These are phyloP conservation scores for Kazachstania sp. DNA, from an alignment of 1,139 yeast genomes.

Conservation along the genomic window DNA sequence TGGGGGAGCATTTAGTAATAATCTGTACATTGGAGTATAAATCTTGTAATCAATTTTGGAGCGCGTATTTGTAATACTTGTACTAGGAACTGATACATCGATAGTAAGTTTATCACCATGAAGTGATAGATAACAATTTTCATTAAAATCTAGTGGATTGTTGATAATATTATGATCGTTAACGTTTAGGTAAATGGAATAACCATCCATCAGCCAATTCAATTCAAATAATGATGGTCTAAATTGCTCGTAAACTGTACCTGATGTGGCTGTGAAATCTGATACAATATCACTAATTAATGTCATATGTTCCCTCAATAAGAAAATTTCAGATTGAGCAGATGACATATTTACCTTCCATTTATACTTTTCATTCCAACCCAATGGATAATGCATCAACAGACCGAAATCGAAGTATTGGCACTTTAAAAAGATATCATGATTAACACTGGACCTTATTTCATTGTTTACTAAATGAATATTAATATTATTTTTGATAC, in stretches of 20 bases:
- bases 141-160: constrained; percentile 76
- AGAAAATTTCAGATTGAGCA: constrained; percentile 47
- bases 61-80: constrained; percentile 49
- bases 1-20: constrained; percentile 70
- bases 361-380: constrained; percentile 69
- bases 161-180: constrained; percentile 83
- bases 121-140: constrained; percentile 67
- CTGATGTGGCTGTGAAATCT: constrained; percentile 73
- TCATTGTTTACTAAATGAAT: constrained; percentile 52
- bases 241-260: constrained; percentile 64
- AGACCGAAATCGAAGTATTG: constrained; percentile 49
- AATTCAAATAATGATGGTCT: constrained; percentile 59
- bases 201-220: constrained; percentile 50
- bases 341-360: constrained; percentile 60
- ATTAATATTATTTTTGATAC: constrained; percentile 49
- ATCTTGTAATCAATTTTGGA: constrained; percentile 49
- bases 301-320: constrained; percentile 77
- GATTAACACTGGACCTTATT: constrained; percentile 77
- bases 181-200: constrained; percentile 61
- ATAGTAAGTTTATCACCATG: constrained; percentile 54
- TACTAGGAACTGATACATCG: constrained; percentile 49
- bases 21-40: constrained; percentile 50
- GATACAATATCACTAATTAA: constrained; percentile 62
- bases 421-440: constrained; percentile 65
- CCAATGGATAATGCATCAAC: constrained; percentile 58